Base-by-base conservation (phyloP, 495 filamentous ascomycete genomes). In the Penicillium goetzii region DNA sequence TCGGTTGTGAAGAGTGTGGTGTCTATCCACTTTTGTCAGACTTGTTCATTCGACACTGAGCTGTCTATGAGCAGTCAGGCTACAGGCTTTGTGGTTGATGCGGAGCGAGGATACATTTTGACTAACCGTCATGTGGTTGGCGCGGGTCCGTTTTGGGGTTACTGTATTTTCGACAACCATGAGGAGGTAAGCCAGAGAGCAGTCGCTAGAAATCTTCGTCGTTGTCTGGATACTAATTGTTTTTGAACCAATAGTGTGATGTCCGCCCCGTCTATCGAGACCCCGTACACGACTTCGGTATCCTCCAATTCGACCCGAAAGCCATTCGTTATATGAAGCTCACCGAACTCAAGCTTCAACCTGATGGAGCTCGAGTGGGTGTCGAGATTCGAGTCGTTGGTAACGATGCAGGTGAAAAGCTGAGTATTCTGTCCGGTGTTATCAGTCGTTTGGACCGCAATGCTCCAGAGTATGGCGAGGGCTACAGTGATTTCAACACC, bases 401-500 rank as follows among this genome's bases (percentile, higher is more conserved):
- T 78, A 99, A 99, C 73, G 95, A 99, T 80, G 95, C 95, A 43
- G 95, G 95, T 53, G 95, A 99, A 73, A 99, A 99, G 81, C 87
- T 99, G 59, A 97, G 92, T 78, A 99, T 99, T 70, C 81, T 98
- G 38, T 98, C 96, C 14, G 95, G 95, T 64, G 93, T 99, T 30
- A 99, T 99, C 71, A 96, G 92, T 81, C 86, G 95, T 61, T 80
- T 98, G 61, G 95, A 99, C 68, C 85, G 95, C 56, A 99, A 99
- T 76, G 95, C 95, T 6, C 95, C 95, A 8, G 95, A 99, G 68
- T 99, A 99, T 67, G 94, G 95, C 38, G 95, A 98, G 63, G 95
- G 95, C 2, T 99, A 99, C 76, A 93, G 93, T 75, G 95, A 99
- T 72, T 99, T 99, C 82, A 99, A 99, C 72, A 99, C 95, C 36